Percentiles rank a stretch among this genome's conserved stretches.
phyloP scores from a whole-genome alignment of 2,329 filamentous ascomycete genomes.

The Fusarium nisikadoi region DNA sequence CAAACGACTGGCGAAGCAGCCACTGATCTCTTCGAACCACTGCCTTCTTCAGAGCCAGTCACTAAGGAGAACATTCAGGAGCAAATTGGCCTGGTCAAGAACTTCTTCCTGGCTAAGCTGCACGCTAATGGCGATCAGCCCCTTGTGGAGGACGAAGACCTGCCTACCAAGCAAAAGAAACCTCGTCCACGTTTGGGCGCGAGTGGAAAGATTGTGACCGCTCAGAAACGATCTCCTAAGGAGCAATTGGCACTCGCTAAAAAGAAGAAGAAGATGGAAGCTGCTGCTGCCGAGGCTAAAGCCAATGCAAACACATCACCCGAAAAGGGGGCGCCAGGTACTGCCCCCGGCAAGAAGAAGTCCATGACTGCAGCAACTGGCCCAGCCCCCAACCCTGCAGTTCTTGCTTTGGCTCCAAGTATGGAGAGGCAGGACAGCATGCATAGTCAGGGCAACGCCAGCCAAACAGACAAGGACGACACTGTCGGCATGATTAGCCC shows the following conservation, averaged over 20 bases:
- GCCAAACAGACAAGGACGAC: constrained; percentile 73
- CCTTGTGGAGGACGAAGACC: constrained; percentile 91
- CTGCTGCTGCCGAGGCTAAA: constrained; percentile 62
- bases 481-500: constrained; percentile 85
- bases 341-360: constrained; percentile 66
- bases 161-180: constrained; percentile 90
- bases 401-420: constrained; percentile 54
- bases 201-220: constrained; percentile 87
- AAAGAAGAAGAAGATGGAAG: constrained; percentile 86
- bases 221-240: constrained; percentile 82
- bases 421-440: constrained; percentile 71
- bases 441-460: constrained; percentile 67
- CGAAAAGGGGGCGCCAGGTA: constrained; percentile 51
- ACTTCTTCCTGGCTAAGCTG: constrained; percentile 91
- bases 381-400: constrained; percentile 52
- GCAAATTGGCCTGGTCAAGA: constrained; percentile 88
- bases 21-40: constrained; percentile 72
- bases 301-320: constrained; percentile 51
- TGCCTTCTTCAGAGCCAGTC: constrained; percentile 79
- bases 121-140: constrained; percentile 83
- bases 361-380: constrained; percentile 51
- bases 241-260: constrained; percentile 86
- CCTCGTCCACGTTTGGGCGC: constrained; percentile 72
- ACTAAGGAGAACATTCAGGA: constrained; percentile 79
- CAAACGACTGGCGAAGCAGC: constrained; percentile 68